Conservation (phyloP, 2,329 filamentous ascomycete genomes). For the Chrysoporthe cubensis region DNA sequence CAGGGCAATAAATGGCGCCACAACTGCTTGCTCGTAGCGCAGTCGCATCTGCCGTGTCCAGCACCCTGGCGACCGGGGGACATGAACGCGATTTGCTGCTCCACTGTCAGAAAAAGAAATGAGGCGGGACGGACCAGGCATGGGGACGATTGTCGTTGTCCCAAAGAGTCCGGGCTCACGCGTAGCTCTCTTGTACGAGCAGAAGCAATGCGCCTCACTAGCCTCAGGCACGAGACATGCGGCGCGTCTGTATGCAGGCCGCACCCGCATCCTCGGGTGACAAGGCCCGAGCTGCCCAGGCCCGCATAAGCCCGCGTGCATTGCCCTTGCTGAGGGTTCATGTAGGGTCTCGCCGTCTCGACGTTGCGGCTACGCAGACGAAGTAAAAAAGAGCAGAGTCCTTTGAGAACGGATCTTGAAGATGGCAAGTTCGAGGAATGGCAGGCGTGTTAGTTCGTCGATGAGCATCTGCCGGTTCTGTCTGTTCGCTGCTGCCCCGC, state of each 20-base stretch:
- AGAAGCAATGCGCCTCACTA: conserved; percentile 14
- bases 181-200: conserved; percentile 11
- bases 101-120: conserved; percentile 14
- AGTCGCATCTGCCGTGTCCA: neutral
- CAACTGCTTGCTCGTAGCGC: neutral
- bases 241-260: conserved; percentile 18
- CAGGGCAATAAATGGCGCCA: neutral
- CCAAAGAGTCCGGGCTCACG: conserved; percentile 12
- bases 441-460: neutral
- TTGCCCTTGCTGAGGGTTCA: conserved; percentile 8
- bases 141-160: conserved; percentile 17
- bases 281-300: conserved; percentile 9
- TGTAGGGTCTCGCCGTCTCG: neutral
- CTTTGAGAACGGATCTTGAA: conserved; percentile 12
- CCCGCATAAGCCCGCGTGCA: conserved; percentile 11
- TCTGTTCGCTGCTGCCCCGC: conserved; percentile 3
- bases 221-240: conserved; percentile 18
- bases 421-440: neutral
- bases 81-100: neutral
- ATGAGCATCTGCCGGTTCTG: conserved; percentile 5
- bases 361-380: conserved; percentile 22
- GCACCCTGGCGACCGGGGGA: neutral
- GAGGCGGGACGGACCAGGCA: conserved; percentile 3
- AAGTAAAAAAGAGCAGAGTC: conserved; percentile 6
- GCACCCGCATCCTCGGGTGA: conserved; percentile 13